Evolutionary conservation across 345 rosid genomes (phyloP), one percentile per base, ranked within the genome.

Genomic region (Geranium rotundifolium): DNA sequence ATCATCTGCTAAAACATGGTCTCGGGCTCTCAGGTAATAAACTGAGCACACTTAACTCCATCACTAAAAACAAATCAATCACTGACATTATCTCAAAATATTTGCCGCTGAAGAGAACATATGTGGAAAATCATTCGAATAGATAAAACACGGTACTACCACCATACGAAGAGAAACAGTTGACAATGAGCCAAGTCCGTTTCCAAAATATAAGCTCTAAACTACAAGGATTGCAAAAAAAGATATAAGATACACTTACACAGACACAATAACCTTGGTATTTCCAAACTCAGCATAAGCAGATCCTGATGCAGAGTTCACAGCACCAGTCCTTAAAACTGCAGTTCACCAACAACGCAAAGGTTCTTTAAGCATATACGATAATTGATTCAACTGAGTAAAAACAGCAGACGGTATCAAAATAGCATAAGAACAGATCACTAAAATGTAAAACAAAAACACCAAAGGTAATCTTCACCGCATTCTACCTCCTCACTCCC

Each of bases 281-380:
- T 85, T 86, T 59, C 96, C 99, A 69, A 90, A 85, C 76, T 90
- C 97, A 34, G 96, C 97, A 74, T 88, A 93, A 64, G 99, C 97
- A 75, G 96, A 90, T 39, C 99, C 96, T 30, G 95, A 79, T 65
- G 97, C 97, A 76, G 90, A 81, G 59, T 77, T 90, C 64, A 90
- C 99, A 34, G 95, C 86, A 27, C 89, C 86, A 0, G 95, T 90
- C 68, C 84, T 85, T 72, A 93, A 88, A 74, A 82, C 96, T 88
- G 79, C 72, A 73, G 65, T 41, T 50, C 37, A 67, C 54, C 59
- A 62, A 60, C 41, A 29, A 29, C 31, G 60, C 13, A 41, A 1
- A 41, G 14, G 1, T 12, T 41, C 9, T 41, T 41, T 41, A 9
- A 12, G 14, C 10, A 41, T 4, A 12, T 41, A 41, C 50, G 10